Base-by-base conservation (phyloP, 768 basidiomycete genomes). In the Suillus clintonianus region DNA sequence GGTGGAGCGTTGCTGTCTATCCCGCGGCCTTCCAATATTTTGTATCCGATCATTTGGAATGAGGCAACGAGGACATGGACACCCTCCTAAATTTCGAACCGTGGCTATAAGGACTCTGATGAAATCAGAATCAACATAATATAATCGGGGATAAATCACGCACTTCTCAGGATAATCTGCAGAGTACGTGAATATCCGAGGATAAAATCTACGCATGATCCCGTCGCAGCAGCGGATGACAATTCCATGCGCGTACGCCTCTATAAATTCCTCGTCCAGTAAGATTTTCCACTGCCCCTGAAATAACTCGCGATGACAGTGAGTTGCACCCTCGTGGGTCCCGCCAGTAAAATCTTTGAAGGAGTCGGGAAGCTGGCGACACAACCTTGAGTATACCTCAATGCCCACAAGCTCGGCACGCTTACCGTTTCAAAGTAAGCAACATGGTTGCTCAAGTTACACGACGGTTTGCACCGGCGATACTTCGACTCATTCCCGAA, bases 401-500 rank as follows among this genome's bases (percentile, higher is more conserved):
- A n/a, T n/a, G n/a, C n/a, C n/a, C n/a, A n/a, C n/a, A n/a, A n/a
- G n/a, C n/a, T n/a, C n/a, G n/a, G n/a, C n/a, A n/a, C n/a, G n/a
- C n/a, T n/a, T n/a, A n/a, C 61, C 41, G 22, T 61, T 34, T 55
- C 62, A 15, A 70, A 59, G 61, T 69, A 70, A 2, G 67, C 63
- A 1, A 61, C 50, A 45, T 68, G 66, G 34, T 60, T 24, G 59
- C 69, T 59, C 15, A 61, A 45, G 27, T 65, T 42, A 11, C 45
- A 48, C 0, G 56, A 61, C 34, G 68, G 70, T 48, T 72, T 60
- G 14, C 63, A 58, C 4, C 65, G 60, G 1, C 24, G 47, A 58
- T 74, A 75, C 50, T 76, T 76, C 1, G 67, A 71, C 30, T 71
- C 55, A 51, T 73, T 71, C 2, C 69, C 70, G 51, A 72, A 69